Percentiles rank a stretch among this genome's conserved stretches.
Evolutionary conservation across 2,329 filamentous ascomycete species (phyloP).

Genomic region (Ophiostoma fasciatum): DNA sequence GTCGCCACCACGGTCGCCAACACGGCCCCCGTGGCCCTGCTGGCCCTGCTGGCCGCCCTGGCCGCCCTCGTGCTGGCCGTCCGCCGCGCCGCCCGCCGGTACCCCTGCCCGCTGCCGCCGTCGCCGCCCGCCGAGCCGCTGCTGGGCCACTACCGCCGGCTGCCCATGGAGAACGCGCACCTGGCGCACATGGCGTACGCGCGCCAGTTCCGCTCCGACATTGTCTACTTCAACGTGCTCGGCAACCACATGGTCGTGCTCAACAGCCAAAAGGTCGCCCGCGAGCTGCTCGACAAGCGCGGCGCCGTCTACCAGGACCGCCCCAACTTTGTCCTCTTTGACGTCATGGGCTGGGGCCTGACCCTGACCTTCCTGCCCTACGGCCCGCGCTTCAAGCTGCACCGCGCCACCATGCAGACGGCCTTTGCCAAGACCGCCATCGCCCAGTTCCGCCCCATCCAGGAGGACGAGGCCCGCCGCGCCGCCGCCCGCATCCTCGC

Average conservation of each 20-base stretch:
- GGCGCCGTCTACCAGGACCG: slow-evolving; percentile 25
- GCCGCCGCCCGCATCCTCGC: slow-evolving; percentile 19
- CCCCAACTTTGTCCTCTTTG: slow-evolving; percentile 23
- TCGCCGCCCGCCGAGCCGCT: not conserved
- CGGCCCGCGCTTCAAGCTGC: slow-evolving; percentile 25
- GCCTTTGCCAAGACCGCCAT: slow-evolving; percentile 18
- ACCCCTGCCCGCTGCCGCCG: slow-evolving; percentile 1
- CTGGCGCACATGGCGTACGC: not conserved
- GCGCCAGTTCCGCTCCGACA: slow-evolving; percentile 12
- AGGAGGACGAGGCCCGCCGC: slow-evolving; percentile 18
- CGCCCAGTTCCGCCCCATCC: slow-evolving; percentile 9
- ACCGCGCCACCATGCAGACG: slow-evolving; percentile 25
- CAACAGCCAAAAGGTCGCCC: slow-evolving; percentile 22
- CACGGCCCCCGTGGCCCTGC: not conserved
- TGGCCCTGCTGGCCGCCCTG: not conserved
- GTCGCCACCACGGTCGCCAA: too few species aligned
- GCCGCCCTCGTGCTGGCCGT: not conserved
- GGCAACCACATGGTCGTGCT: slow-evolving; percentile 24
- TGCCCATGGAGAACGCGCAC: not conserved
- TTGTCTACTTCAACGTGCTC: slow-evolving; percentile 20
- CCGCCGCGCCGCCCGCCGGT: not conserved
- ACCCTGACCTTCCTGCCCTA: slow-evolving; percentile 27
- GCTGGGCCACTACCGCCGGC: slow-evolving; percentile 1
- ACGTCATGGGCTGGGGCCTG: slow-evolving; percentile 29
- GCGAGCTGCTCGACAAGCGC: slow-evolving; percentile 25